These are phyloP conservation scores for Arthroderma uncinatum DNA, from an alignment of 2,329 filamentous ascomycete genomes.

Conservation along the genomic window DNA sequence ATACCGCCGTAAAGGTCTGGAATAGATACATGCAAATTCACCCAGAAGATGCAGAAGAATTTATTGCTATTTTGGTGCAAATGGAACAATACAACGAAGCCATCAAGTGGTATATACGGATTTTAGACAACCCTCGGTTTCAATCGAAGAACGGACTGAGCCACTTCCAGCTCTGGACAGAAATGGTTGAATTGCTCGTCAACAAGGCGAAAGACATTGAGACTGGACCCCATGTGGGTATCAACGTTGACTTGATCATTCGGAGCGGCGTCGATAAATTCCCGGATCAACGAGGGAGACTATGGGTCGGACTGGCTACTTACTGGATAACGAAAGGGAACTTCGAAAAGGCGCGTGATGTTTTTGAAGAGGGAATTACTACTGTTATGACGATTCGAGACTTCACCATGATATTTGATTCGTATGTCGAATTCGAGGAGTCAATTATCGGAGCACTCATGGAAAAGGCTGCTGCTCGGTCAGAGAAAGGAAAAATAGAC, in stretches of 20 bases:
- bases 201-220: constrained; percentile 79
- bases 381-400: constrained; percentile 98
- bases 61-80: constrained; percentile 76
- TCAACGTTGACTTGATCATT: constrained; percentile 86
- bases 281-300: constrained; percentile 81
- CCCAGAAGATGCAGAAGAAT: constrained; percentile 89
- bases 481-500: constrained; percentile 66
- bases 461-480: constrained; percentile 68
- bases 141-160: constrained; percentile 88
- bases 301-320: constrained; percentile 89
- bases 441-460: constrained; percentile 85
- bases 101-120: constrained; percentile 77
- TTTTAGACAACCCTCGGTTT: constrained; percentile 83
- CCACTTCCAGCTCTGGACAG: constrained; percentile 92
- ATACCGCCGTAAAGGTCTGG: constrained; percentile 89
- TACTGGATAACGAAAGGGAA: constrained; percentile 92
- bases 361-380: constrained; percentile 92
- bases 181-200: constrained; percentile 92
- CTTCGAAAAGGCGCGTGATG: constrained; percentile 83
- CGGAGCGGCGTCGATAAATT: constrained; percentile 84
- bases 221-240: constrained; percentile 65
- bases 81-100: constrained; percentile 82
- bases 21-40: constrained; percentile 93
- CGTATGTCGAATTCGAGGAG: constrained; percentile 94
- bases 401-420: constrained; percentile 92